These are phyloP conservation scores for Diaporthe helianthi DNA, from an alignment of 2,329 filamentous ascomycete species.

Conservation along the genomic window DNA sequence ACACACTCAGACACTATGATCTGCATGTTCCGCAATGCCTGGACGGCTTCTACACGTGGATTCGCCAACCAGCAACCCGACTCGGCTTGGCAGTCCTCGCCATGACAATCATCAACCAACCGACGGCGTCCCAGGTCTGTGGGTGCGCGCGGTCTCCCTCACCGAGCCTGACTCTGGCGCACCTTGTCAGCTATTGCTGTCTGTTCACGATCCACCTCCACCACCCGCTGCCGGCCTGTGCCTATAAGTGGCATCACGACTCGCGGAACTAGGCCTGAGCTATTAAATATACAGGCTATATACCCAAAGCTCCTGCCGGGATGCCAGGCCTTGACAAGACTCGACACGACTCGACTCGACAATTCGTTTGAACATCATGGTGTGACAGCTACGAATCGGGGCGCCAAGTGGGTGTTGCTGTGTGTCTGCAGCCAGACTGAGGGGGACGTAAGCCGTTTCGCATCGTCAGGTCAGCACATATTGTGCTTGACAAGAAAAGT, in stretches of 20 bases:
- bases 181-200: slow-evolving; percentile 13
- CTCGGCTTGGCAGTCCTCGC: not conserved
- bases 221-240: not conserved
- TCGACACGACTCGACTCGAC: not conserved
- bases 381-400: slow-evolving; percentile 5
- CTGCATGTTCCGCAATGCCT: not conserved
- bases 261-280: not conserved
- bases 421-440: not conserved
- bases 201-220: not conserved
- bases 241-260: not conserved
- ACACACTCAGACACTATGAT: not conserved
- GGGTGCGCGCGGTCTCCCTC: slow-evolving; percentile 16
- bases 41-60: not conserved
- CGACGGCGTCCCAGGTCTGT: slow-evolving; percentile 15
- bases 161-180: not conserved
- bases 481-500: not conserved
- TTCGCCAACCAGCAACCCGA: not conserved
- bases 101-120: not conserved
- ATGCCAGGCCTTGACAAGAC: not conserved
- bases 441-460: not conserved
- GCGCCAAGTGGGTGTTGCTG: not conserved
- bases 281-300: not conserved
- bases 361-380: not conserved
- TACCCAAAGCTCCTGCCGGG: not conserved
- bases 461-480: slow-evolving; percentile 3